Evolutionary conservation across 768 basidiomycete genomes (phyloP).

Genomic region (Calocera cornea): DNA sequence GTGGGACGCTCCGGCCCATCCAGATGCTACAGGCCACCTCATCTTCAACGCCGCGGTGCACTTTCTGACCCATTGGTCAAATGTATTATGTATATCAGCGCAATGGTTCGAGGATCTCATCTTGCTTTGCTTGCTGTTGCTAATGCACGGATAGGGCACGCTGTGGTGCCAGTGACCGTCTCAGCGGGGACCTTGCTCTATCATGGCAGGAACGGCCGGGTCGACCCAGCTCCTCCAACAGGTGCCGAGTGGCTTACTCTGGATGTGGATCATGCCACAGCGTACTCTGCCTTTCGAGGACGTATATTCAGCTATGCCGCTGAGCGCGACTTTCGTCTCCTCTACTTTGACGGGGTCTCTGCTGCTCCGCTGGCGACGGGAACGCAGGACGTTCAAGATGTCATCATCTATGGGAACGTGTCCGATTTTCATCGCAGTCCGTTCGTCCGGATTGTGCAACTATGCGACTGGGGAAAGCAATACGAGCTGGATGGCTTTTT

Average conservation of each 20-base stretch:
- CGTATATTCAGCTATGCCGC: slow-evolving; percentile 18
- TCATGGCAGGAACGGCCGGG: slow-evolving; percentile 18
- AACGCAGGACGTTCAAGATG: slow-evolving; percentile 20
- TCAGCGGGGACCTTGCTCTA: slow-evolving; percentile 13
- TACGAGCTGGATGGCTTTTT: slow-evolving; percentile 6
- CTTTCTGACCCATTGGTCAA: neutral
- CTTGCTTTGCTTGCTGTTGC: no score
- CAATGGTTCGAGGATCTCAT: neutral
- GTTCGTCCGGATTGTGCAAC: neutral
- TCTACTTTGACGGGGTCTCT: slow-evolving; percentile 16
- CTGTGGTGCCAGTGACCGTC: slow-evolving; percentile 8
- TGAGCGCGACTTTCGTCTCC: slow-evolving; percentile 13
- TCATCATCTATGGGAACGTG: slow-evolving; percentile 16
- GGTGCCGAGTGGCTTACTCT: slow-evolving; percentile 21
- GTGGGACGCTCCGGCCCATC: neutral
- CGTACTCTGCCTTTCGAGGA: slow-evolving; percentile 14
- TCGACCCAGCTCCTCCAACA: slow-evolving; percentile 8
- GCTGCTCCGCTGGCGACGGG: slow-evolving; percentile 16
- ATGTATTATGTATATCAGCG: neutral
- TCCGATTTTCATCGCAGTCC: slow-evolving; percentile 4
- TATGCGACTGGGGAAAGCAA: neutral
- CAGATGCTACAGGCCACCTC: neutral
- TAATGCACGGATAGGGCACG: neutral
- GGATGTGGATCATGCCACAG: slow-evolving; percentile 19
- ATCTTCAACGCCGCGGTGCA: neutral